Evolutionary conservation across 2,329 filamentous ascomycete genomes (phyloP), one percentile per base, ranked within the genome.

Genomic region (Davidsoniella eucalypti): DNA sequence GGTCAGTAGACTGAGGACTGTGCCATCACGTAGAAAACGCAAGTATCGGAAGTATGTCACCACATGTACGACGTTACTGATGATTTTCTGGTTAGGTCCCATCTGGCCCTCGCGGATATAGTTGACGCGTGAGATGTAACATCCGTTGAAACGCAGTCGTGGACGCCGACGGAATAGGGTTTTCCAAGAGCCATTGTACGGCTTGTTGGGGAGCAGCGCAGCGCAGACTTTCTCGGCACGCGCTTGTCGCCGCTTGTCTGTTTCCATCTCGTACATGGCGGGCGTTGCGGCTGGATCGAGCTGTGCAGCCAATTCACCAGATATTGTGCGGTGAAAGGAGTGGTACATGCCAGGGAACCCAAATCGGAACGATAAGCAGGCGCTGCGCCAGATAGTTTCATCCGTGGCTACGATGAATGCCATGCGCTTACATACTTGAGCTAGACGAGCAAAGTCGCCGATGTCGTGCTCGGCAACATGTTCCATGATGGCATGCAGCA

Each of bases 41-140:
- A 98, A 75, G 65, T 96, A 98, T 52, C 92, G 86, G 67, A 94
- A 98, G 67, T 96, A 98, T 0, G 92, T 98, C 45, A 98, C 87
- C 52, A 96, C 93, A 62, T 94, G 87, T 36, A 96, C 82, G 7
- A 88, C 88, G 21, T 76, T 82, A 58, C 70, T 69, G 86, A 88
- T 94, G 1, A 84, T 82, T 16, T 82, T 67, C 50, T 79, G 80
- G 55, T 80, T 82, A 17, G 76, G 73, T 2, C 78, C 80, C 9
- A 80, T 73, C 53, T 83, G 83, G 29, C 92, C 92, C 0, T 86
- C 70, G 21, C 92, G 84, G 46, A 86, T 79, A 66, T 98, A 98
- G 67, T 96, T 96, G 53, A 94, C 87, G 0, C 90, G 96, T 63
- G 80, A 86, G 64, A 98, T 96, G 67, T 98, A 98, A 65, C 87